phyloP scores from a whole-genome alignment of 768 basidiomycete species.

The Leccinum disarticulatum region DNA sequence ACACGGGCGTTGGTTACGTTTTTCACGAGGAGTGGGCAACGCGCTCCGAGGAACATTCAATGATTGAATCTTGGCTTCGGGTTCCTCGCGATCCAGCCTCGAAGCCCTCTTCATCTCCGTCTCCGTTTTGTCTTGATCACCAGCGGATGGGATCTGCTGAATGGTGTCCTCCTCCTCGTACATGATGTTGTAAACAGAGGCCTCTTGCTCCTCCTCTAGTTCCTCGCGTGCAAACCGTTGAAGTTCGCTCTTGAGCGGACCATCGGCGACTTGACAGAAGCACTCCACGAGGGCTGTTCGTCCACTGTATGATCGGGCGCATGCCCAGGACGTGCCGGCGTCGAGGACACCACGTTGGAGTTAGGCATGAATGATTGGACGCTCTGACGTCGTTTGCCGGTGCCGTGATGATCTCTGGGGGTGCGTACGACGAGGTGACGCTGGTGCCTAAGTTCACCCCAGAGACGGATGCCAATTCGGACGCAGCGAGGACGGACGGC shows the following conservation, averaged over 20 bases:
- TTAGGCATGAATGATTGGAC: constrained; percentile 74
- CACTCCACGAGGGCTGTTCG: constrained; percentile 64
- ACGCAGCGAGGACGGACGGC: constrained; percentile 16
- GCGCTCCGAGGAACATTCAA: constrained; percentile 27
- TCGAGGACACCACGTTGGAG: constrained; percentile 71
- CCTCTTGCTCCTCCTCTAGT: constrained; percentile 17
- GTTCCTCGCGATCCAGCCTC: constrained; percentile 48
- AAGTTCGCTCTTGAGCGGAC: constrained; percentile 61
- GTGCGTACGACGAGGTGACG: constrained; percentile 14
- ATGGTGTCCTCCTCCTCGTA: constrained; percentile 31
- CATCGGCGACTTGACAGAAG: constrained; percentile 72
- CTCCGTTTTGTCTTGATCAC: constrained; percentile 44
- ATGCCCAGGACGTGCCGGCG: constrained; percentile 52
- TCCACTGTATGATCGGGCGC: constrained; percentile 40
- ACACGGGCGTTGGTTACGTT: constrained; percentile 30
- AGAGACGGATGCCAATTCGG: constrained; percentile 16
- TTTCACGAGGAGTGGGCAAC: constrained; percentile 38
- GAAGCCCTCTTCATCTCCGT: constrained; percentile 38
- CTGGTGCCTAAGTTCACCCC: not conserved
- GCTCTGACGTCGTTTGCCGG: constrained; percentile 41
- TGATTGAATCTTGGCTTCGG: constrained; percentile 51
- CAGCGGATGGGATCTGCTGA: constrained; percentile 20
- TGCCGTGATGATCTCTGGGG: constrained; percentile 1
- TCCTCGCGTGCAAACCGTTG: constrained; percentile 47
- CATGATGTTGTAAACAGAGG: constrained; percentile 31